Conservation (phyloP, 257 asterid genomes). For the Primulina eburnea region DNA sequence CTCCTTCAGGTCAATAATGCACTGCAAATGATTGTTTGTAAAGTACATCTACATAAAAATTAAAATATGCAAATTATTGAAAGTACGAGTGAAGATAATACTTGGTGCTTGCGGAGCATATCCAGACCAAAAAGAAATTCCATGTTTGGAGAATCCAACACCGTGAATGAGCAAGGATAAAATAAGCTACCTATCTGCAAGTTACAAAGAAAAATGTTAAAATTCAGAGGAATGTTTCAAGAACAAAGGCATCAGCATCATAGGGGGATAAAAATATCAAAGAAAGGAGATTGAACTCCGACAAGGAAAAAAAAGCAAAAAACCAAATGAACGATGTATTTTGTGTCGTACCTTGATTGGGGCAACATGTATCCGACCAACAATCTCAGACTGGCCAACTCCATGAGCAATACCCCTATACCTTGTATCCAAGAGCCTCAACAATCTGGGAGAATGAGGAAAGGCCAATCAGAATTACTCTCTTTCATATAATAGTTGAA, state of each 20-base stretch:
- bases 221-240: constrained; percentile 3
- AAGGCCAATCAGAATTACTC: background rate
- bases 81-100: constrained; percentile 26
- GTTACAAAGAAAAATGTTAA: constrained; percentile 21
- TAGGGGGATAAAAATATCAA: background rate
- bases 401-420: constrained; percentile 95
- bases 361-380: constrained; percentile 96
- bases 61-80: constrained; percentile 16
- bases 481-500: constrained; percentile 18
- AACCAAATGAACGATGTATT: constrained; percentile 2
- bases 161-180: constrained; percentile 90
- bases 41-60: constrained; percentile 21
- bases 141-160: constrained; percentile 94
- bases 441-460: constrained; percentile 35
- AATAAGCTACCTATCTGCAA: constrained; percentile 74
- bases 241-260: constrained; percentile 16
- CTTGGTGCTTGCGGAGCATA: constrained; percentile 99
- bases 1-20: constrained; percentile 91
- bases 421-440: constrained; percentile 66
- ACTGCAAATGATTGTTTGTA: constrained; percentile 44
- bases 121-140: constrained; percentile 97
- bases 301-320: background rate
- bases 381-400: constrained; percentile 94
- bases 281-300: background rate
- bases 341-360: constrained; percentile 73